Percentiles rank a stretch among this genome's conserved stretches.
These are phyloP conservation scores for Cladorrhinum samala DNA, from an alignment of 495 filamentous ascomycete species.

Conservation along the genomic window DNA sequence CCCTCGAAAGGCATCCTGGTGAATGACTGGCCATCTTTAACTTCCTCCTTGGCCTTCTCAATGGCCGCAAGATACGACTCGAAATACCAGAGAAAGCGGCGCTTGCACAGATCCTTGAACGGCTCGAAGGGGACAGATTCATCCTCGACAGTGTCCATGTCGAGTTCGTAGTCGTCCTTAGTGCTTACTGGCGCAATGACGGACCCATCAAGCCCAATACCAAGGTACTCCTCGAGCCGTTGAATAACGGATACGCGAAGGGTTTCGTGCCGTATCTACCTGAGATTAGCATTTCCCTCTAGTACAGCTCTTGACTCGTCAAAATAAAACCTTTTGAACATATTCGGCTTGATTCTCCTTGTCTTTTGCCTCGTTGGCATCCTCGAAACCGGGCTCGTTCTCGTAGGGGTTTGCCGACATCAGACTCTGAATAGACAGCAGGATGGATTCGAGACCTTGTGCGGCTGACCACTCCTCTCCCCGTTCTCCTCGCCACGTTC, in stretches of 20 bases:
- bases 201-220: slow-evolving; percentile 50
- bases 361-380: slow-evolving; percentile 58
- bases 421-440: slow-evolving; percentile 93
- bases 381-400: slow-evolving; percentile 91
- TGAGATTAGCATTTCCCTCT: slow-evolving; percentile 7
- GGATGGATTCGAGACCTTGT: slow-evolving; percentile 87
- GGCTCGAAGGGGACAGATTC: slow-evolving; percentile 56
- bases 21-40: slow-evolving; percentile 58
- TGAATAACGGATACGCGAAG: slow-evolving; percentile 80
- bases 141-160: slow-evolving; percentile 50
- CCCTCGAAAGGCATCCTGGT: slow-evolving; percentile 80
- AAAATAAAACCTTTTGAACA: slow-evolving; percentile 65
- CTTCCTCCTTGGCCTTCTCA: slow-evolving; percentile 52
- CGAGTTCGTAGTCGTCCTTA: slow-evolving; percentile 48
- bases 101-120: slow-evolving; percentile 86
- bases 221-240: slow-evolving; percentile 73
- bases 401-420: slow-evolving; percentile 94
- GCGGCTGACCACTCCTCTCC: slow-evolving; percentile 95
- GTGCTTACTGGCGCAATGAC: slow-evolving; percentile 28
- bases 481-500: slow-evolving; percentile 85
- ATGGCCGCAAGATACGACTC: slow-evolving; percentile 74
- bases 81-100: slow-evolving; percentile 93
- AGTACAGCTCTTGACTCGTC: not conserved
- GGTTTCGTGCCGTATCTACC: slow-evolving; percentile 84
- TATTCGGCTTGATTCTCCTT: slow-evolving; percentile 75